phyloP scores from a whole-genome alignment of 176 grass and related monocot genomes.

The Cenchrus purpureus region DNA sequence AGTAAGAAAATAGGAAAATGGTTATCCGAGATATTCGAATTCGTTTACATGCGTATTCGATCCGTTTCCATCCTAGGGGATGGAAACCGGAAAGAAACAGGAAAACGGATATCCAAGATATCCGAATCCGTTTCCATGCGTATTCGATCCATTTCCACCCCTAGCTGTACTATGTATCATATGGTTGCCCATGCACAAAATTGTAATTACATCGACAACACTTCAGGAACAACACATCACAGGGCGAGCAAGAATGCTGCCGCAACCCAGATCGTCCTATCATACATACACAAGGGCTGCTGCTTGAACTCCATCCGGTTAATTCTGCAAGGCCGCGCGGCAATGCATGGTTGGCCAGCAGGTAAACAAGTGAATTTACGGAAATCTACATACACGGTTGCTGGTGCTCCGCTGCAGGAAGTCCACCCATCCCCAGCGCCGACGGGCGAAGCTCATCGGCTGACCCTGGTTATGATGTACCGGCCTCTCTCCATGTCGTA shows the following conservation, averaged over 20 bases:
- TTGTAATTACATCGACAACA: slow-evolving; percentile 29
- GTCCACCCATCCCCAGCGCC: slow-evolving; percentile 27
- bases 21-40: too few relatives aligned
- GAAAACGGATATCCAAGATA: too few relatives aligned
- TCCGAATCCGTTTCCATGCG: too few relatives aligned
- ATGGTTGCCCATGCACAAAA: slow-evolving; percentile 17
- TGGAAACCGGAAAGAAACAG: too few relatives aligned
- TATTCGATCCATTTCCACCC: too few relatives aligned
- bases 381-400: slow-evolving; percentile 42
- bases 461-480: slow-evolving; percentile 68
- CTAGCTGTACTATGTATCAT: background rate
- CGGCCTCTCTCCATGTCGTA: slow-evolving; percentile 80
- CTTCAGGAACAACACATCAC: background rate
- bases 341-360: background rate
- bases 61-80: too few relatives aligned
- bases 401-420: slow-evolving; percentile 35
- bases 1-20: too few relatives aligned
- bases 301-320: slow-evolving; percentile 14
- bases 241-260: background rate
- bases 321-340: background rate
- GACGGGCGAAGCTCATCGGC: slow-evolving; percentile 33
- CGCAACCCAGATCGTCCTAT: slow-evolving; percentile 39
- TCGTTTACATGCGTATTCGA: too few relatives aligned
- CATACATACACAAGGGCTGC: slow-evolving; percentile 46
- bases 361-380: slow-evolving; percentile 24